Evolutionary conservation across 2,329 filamentous ascomycete genomes (phyloP), one percentile per base, ranked within the genome.

Genomic region (Emergomyces pasteurianus): DNA sequence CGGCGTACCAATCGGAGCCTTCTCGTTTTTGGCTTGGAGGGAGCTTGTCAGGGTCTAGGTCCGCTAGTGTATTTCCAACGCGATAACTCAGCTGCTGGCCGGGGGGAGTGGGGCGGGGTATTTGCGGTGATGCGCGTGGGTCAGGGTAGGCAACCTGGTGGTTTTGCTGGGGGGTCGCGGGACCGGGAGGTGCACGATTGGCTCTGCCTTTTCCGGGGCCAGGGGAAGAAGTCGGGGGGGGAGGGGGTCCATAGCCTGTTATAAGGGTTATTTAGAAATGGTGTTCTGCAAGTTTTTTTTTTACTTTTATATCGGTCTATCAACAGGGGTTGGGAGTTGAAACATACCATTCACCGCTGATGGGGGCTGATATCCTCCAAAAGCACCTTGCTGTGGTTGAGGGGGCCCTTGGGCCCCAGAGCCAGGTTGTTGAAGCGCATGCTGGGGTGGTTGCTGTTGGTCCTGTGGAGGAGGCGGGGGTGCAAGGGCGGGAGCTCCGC

Each of bases 91-190:
- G 73, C 64, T 74, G 71, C 78, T 81, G 75, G 60, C 79, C 79
- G 42, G 82, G 78, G 26, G 90, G 78, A 31, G 90, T 92, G 7
- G 91, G 92, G 66, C 94, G 90, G 66, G 89, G 87, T 61, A 95
- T 87, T 74, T 95, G 89, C 58, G 92, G 92, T 55, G 92, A 96
- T 65, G 88, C 86, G 63, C 86, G 83, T 54, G 87, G 86, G 65
- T 91, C 89, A 43, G 90, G 87, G 72, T 96, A 96, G 31, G 91
- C 88, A 62, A 92, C 87, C 60, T 89, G 87, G 61, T 89, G 90
- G 75, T 89, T 91, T 75, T 96, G 90, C 77, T 96, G 91, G 63
- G 92, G 92, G 64, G 94, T 96, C 34, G 91, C 89, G 63, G 92
- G 90, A 53, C 76, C 83, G 36, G 80, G 81, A 60, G 80, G 81